Evolutionary conservation across 2,329 filamentous ascomycete genomes (phyloP).

Genomic region (Huntiella omanensis): DNA sequence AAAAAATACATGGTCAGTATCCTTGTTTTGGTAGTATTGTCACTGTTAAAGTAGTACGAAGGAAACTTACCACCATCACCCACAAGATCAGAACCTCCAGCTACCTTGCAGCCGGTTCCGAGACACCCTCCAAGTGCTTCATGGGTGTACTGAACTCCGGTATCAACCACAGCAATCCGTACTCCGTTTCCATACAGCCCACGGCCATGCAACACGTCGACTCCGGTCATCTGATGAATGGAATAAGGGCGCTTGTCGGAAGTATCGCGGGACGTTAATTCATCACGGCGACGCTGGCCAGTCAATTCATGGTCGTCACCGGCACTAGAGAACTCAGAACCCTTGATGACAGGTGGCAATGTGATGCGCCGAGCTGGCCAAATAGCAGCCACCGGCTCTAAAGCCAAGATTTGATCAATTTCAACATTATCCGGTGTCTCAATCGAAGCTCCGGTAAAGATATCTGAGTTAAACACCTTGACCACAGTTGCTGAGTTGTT

Average conservation of each 20-base stretch:
- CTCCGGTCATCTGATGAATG: constrained; percentile 23
- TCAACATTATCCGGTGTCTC: constrained; percentile 17
- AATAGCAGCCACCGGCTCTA: constrained; percentile 20
- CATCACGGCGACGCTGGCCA: too few species aligned
- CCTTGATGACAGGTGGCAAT: not conserved
- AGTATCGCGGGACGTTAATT: too few species aligned
- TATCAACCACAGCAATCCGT: constrained; percentile 23
- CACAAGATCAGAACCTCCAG: constrained; percentile 22
- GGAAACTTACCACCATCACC: constrained; percentile 13
- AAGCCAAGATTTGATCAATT: constrained; percentile 17
- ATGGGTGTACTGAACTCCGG: constrained; percentile 23
- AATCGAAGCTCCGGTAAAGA: constrained; percentile 20
- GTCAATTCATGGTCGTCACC: too few species aligned
- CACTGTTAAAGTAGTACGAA: not conserved
- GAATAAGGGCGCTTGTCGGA: constrained; percentile 16
- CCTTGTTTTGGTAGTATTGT: not conserved
- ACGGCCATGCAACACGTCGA: constrained; percentile 20
- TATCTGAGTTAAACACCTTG: constrained; percentile 13
- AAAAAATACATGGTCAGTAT: not conserved
- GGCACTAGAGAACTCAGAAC: too few species aligned
- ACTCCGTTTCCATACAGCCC: constrained; percentile 22
- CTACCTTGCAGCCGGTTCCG: constrained; percentile 21
- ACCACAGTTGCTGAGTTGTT: not conserved
- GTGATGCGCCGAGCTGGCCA: constrained; percentile 15
- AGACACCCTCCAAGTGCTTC: constrained; percentile 20